A percentile compares a stretch with the other conserved stretches of the same genome.
Evolutionary conservation across 2,329 filamentous ascomycete genomes (phyloP).

Genomic region (Hymenoscyphus occultus): DNA sequence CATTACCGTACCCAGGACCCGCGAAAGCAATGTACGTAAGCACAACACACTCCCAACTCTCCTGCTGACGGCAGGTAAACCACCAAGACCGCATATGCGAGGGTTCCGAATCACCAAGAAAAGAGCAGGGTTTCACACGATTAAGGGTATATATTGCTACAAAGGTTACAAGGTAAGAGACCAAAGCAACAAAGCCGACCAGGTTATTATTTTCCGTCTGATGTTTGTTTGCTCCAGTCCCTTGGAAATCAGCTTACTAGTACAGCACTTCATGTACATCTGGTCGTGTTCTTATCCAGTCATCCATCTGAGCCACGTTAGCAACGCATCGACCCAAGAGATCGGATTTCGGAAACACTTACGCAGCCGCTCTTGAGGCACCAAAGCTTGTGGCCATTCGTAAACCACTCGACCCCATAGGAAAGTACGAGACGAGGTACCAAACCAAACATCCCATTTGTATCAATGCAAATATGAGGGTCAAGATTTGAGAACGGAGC

Average conservation of each 20-base stretch:
- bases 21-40: background rate
- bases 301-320: conserved; percentile 14
- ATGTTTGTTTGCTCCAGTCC: background rate
- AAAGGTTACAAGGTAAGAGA: background rate
- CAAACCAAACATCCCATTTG: conserved; percentile 82
- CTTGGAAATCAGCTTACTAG: background rate
- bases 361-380: conserved; percentile 71
- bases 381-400: conserved; percentile 85
- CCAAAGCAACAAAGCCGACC: background rate
- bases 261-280: background rate
- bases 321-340: conserved; percentile 4
- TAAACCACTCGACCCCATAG: conserved; percentile 88
- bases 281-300: conserved; percentile 8
- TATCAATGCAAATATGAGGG: conserved; percentile 76
- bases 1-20: background rate
- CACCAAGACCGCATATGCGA: background rate
- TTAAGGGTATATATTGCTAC: background rate
- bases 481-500: conserved; percentile 82
- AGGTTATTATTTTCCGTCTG: no score
- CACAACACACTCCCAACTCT: background rate
- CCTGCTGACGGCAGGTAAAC: background rate
- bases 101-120: background rate
- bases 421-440: conserved; percentile 97
- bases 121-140: no score
- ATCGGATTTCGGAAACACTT: background rate